These are phyloP conservation scores for Pholiota molesta DNA, from an alignment of 768 basidiomycete species.

Conservation along the genomic window DNA sequence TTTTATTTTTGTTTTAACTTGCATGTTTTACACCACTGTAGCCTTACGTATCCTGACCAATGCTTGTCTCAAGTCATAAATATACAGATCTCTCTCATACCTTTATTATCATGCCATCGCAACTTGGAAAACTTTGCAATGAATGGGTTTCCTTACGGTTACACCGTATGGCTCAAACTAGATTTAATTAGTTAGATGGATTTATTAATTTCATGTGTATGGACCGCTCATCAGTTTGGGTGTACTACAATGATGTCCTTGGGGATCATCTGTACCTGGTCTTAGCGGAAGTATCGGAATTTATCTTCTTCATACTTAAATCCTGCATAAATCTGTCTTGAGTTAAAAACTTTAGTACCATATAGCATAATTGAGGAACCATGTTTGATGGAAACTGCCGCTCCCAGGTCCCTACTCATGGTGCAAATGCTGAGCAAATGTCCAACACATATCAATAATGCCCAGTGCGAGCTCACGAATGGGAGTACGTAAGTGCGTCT, in stretches of 20 bases:
- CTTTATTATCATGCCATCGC: not conserved
- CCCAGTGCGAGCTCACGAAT: not conserved
- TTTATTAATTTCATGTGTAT: too few species aligned
- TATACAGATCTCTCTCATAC: not conserved
- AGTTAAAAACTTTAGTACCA: not conserved
- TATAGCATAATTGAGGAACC: not conserved
- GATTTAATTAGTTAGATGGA: too few species aligned
- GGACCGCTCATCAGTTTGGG: too few species aligned
- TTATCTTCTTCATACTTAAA: too few species aligned
- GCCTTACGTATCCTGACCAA: constrained; percentile 8
- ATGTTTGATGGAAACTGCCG: not conserved
- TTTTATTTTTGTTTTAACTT: not conserved
- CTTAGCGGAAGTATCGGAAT: too few species aligned
- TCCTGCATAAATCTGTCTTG: too few species aligned
- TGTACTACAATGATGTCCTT: too few species aligned
- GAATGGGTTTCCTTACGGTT: too few species aligned
- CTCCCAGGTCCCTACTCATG: not conserved
- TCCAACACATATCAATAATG: not conserved
- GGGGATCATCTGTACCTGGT: too few species aligned
- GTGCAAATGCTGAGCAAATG: not conserved
- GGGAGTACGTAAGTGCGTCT: not conserved
- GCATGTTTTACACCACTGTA: constrained; percentile 11
- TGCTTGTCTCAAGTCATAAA: not conserved
- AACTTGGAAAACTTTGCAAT: not conserved
- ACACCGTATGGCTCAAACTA: too few species aligned